Evolutionary conservation across 1,139 yeast genomes (phyloP).

Genomic region (Diutina rugosa): DNA sequence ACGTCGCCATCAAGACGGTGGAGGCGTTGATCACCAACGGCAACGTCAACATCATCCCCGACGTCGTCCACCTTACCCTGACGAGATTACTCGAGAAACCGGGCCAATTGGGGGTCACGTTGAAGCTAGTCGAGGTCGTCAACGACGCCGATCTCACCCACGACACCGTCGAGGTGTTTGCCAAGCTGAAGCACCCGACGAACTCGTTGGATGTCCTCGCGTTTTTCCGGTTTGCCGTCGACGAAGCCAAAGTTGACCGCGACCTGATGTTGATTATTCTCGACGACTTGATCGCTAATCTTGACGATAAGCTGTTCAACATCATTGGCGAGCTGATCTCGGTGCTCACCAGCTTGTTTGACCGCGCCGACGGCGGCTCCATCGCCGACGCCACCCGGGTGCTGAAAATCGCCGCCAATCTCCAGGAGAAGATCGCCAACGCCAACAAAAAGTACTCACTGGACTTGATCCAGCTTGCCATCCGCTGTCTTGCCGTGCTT

Average conservation of each 20-base stretch:
- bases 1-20: constrained; percentile 15
- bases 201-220: not conserved
- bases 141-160: not conserved
- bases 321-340: not conserved
- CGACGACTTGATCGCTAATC: not conserved
- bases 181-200: not conserved
- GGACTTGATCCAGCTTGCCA: not conserved
- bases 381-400: not conserved
- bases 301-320: not conserved
- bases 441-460: not conserved
- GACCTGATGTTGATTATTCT: not conserved
- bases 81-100: not conserved
- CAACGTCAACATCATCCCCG: not conserved
- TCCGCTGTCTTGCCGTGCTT: not conserved
- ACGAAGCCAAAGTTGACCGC: not conserved
- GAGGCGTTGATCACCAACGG: not conserved
- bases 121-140: not conserved
- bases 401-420: not conserved
- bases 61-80: not conserved
- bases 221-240: not conserved
- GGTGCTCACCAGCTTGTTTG: not conserved
- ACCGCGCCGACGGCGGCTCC: not conserved
- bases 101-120: not conserved
- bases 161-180: not conserved
- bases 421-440: not conserved